These are phyloP conservation scores for Ophiostoma sp. DNA, from an alignment of 2,329 filamentous ascomycete genomes.

Conservation along the genomic window DNA sequence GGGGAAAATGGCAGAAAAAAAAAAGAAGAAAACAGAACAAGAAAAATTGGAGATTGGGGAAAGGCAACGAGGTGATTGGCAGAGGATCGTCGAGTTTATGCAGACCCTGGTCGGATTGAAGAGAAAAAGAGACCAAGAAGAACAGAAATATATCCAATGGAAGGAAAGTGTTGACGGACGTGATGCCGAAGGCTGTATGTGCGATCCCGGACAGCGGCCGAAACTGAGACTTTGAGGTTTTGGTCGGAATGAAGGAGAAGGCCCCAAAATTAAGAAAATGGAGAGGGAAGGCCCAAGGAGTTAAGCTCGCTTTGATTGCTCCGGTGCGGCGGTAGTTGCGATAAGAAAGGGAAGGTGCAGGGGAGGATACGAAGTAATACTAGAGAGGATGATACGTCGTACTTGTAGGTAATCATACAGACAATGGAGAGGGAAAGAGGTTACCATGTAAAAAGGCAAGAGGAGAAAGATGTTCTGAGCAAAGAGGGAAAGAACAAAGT, in stretches of 20 bases:
- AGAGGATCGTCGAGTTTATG: constrained; percentile 8
- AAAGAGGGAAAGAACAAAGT: not conserved
- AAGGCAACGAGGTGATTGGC: constrained; percentile 15
- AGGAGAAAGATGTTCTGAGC: not conserved
- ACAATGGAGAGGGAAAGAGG: not conserved
- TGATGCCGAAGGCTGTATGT: constrained; percentile 3
- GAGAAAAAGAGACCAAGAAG: not conserved
- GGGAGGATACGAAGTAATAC: not conserved
- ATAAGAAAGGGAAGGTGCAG: constrained; percentile 1
- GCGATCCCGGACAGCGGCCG: not conserved
- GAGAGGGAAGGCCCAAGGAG: constrained; percentile 4
- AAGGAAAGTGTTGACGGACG: not conserved
- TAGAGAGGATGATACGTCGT: not conserved
- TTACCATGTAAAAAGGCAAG: not conserved
- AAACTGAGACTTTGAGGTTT: not conserved
- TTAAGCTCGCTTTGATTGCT: constrained; percentile 19
- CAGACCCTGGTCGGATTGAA: not conserved
- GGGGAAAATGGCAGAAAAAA: not conserved
- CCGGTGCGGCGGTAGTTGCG: constrained; percentile 16
- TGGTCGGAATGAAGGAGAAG: not conserved
- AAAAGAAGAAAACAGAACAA: not conserved
- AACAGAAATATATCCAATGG: no score
- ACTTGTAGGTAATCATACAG: not conserved
- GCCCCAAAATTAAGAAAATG: not conserved
- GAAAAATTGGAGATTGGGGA: constrained; percentile 18